Conservation (phyloP, 176 grass and related monocot genomes). For the Ananas comosus region DNA sequence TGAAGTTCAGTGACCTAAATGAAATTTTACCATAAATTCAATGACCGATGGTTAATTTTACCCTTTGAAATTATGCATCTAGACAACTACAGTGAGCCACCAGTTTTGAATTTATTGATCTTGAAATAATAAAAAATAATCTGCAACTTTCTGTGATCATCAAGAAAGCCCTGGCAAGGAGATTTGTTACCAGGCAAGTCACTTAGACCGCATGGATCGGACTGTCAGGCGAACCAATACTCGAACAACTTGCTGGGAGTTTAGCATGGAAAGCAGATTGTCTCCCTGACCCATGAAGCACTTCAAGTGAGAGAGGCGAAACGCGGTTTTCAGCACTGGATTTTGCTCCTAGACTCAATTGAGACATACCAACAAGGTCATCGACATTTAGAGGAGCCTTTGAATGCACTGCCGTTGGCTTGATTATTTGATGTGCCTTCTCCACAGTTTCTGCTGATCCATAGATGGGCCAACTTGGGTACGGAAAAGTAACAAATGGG, state of each 20-base stretch:
- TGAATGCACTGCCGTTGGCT: constrained; percentile 43
- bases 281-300: constrained; percentile 28
- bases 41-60: no score
- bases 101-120: neutral
- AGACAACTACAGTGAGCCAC: neutral
- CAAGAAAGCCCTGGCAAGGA: neutral
- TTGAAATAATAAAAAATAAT: neutral
- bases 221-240: constrained; percentile 13
- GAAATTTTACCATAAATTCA: no score
- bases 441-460: constrained; percentile 23
- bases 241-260: constrained; percentile 8
- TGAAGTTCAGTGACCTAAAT: no score
- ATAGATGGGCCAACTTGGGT: constrained; percentile 24
- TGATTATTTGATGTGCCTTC: constrained; percentile 34
- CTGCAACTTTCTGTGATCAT: neutral
- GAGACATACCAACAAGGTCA: constrained; percentile 43
- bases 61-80: no score
- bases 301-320: constrained; percentile 21
- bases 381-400: constrained; percentile 26
- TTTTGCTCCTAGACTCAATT: constrained; percentile 36
- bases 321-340: constrained; percentile 4
- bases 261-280: constrained; percentile 61
- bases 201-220: constrained; percentile 31
- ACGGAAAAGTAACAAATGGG: constrained; percentile 25
- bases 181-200: neutral